Evolutionary conservation across 169 alveolate species (phyloP), one percentile per base, ranked within the genome.

Genomic region (Babesia ovis): DNA sequence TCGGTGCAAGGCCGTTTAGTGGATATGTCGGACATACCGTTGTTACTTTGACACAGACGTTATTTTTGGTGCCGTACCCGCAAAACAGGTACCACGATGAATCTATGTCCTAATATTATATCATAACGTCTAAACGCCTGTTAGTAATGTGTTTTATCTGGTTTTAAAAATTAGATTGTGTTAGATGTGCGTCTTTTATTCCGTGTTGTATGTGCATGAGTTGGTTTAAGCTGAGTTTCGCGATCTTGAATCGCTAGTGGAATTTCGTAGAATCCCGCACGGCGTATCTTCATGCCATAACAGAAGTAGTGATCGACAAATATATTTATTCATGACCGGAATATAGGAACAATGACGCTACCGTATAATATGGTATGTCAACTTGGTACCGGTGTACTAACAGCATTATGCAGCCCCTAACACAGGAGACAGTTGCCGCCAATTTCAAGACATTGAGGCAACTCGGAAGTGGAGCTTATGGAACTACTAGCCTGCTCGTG

Each of bases 401-500:
- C 4, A 23, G 51, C 18, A 3, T 16, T 46, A 16, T 22, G 71
- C 55, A 70, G 68, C 69, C 70, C 29, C 23, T 55, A 20, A 70
- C 69, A 23, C 32, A 48, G 43, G 70, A 54, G 34, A 34, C 41
- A 20, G 61, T 69, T 12, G 42, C 27, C 2, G 22, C 5, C 31
- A 56, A 71, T 42, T 79, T 62, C 51, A 79, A 25, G 57, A 73
- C 46, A 42, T 68, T 72, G 8, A 50, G 58, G 29, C 57, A 51
- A 18, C 73, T 89, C 27, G 91, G 91, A 37, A 77, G 81, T 22
- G 93, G 93, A 31, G 71, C 90, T 18, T 84, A 80, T 61, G 93
- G 93, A 22, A 89, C 71, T 37, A 89, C 91, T 41, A 77, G 67
- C 18, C 85, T 89, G 48, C 77, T 82, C 27, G 54, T 83, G 5